Conservation (phyloP, 2,329 filamentous ascomycete genomes). For the Calonectria hongkongensis region DNA sequence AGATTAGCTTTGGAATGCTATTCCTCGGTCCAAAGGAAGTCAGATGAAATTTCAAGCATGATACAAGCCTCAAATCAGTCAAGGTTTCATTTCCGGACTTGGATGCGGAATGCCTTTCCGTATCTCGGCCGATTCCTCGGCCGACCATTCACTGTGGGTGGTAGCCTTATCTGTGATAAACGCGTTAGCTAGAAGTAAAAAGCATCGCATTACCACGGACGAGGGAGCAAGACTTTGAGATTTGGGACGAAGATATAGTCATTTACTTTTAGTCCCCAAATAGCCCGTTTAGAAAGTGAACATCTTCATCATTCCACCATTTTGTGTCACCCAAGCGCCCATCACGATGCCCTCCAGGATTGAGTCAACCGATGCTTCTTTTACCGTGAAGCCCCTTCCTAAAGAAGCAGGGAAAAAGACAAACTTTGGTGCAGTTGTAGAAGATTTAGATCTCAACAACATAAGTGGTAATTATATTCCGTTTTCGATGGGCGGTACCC, state of each 20-base stretch:
- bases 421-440: conserved; percentile 2
- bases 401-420: neutral
- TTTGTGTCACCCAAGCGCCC: neutral
- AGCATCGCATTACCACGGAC: too few relatives aligned
- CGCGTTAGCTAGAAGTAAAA: neutral
- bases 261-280: neutral
- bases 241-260: neutral
- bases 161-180: too few relatives aligned
- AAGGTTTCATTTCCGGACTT: neutral
- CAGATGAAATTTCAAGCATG: too few relatives aligned
- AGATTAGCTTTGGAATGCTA: too few relatives aligned
- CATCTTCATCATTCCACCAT: neutral
- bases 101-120: neutral
- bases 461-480: neutral
- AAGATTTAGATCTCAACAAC: neutral
- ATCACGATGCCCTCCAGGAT: conserved; percentile 11
- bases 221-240: too few relatives aligned
- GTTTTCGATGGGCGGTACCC: neutral
- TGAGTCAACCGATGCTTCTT: neutral
- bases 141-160: neutral
- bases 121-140: neutral
- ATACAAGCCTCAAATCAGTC: too few relatives aligned
- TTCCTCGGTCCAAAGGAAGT: too few relatives aligned
- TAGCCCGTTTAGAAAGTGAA: neutral
- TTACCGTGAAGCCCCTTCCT: neutral